Base-by-base conservation (phyloP, 2,329 filamentous ascomycete species). In the Phyllosticta citrichinensis region DNA sequence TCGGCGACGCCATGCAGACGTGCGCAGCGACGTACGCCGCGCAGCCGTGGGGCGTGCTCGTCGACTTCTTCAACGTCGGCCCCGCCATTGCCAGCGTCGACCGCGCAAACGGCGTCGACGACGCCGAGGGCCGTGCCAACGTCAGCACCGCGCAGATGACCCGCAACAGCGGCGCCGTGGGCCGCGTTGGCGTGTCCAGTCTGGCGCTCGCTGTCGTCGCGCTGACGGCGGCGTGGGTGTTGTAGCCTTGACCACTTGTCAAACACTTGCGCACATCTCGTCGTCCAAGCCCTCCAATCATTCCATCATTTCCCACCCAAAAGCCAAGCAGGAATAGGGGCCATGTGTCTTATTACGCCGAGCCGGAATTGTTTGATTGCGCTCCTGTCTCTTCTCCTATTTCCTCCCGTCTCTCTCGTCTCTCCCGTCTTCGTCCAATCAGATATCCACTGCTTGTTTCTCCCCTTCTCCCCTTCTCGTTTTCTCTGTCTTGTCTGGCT, bases 51-150 rank as follows among this genome's bases (percentile, higher is more conserved):
- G 91, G 89, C 67, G 79, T 89, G 19, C 79, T 92, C n/a, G 87
- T 92, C 3, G 88, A 92, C 73, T 91, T 89, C 72, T 91, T 84
- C 71, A 84, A 88, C 72, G 78, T 84, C 64, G 88, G 85, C 0
- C 82, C 85, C 0, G 81, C 86, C 27, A 81, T 92, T 61, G 76
- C 79, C 3, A 83, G 84, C 0, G 71, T 90, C 68, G 88, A 92
- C 71, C 73, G 68, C 54, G 72, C 91, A 68, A 93, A 93, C 71
- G 75, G 76, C 24, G 76, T 83, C 25, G 73, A 72, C 6, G 67
- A 71, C 27, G 68, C 77, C 0, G 20, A 19, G 33, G 80, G 80
- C 11, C 73, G 80, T 47, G 73, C 66, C 57, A 66, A 63, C 14
- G 65, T 73, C 47, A 63, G 60, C 54, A 62, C 60, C 14, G 62